These are phyloP conservation scores for Trametes sp. DNA, from an alignment of 1,284 basidiomycete species.

Conservation along the genomic window DNA sequence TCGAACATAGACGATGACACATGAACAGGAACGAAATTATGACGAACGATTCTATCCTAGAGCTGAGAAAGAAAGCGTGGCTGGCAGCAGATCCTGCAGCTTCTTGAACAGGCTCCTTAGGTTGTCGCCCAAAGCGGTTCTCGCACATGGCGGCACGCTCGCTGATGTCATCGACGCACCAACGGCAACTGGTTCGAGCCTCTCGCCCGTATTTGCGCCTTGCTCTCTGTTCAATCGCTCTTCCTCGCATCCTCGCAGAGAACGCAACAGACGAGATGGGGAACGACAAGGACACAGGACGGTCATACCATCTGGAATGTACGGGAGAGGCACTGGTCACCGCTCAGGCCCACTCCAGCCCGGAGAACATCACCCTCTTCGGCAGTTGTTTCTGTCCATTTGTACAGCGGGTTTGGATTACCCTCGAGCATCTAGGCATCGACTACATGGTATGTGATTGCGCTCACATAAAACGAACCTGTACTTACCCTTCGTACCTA, in stretches of 20 bases:
- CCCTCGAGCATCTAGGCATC: conserved; percentile 67
- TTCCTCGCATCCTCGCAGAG: background rate
- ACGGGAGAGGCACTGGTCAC: conserved; percentile 69
- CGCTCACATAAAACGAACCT: background rate
- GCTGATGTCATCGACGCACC: background rate
- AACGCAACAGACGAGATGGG: conserved; percentile 36
- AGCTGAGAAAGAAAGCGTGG: no score
- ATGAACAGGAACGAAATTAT: no score
- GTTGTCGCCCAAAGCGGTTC: background rate
- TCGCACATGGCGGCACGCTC: background rate
- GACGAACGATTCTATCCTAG: no score
- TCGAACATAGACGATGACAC: no score
- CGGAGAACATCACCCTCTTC: conserved; percentile 68
- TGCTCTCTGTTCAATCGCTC: background rate
- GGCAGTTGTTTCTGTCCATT: conserved; percentile 80
- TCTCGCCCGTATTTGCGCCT: background rate
- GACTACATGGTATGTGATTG: conserved; percentile 57
- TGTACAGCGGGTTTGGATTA: conserved; percentile 76
- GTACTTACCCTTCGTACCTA: background rate
- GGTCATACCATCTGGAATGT: conserved; percentile 59
- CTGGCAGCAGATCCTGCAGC: no score
- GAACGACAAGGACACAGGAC: conserved; percentile 51
- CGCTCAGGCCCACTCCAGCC: conserved; percentile 52
- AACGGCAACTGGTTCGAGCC: no score
- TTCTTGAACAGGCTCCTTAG: no score